Evolutionary conservation across 331 rosid genomes (phyloP).

Genomic region (Quercus tomentella): DNA sequence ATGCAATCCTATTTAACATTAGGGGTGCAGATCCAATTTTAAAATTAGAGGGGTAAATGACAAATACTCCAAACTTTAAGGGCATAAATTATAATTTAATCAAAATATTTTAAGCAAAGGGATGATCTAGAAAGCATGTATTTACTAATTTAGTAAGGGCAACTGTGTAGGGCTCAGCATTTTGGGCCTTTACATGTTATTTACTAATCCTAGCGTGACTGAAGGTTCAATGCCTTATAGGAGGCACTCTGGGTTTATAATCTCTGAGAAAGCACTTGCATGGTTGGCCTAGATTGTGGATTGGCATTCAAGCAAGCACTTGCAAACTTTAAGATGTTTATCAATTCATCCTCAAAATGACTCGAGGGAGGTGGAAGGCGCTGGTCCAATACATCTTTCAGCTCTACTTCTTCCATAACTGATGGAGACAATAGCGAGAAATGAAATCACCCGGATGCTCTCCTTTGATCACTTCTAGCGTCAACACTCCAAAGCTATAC

Average conservation of each 20-base stretch:
- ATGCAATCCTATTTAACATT: no score
- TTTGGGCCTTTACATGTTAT: no score
- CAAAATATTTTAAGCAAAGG: no score
- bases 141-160: no score
- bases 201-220: no score
- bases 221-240: no score
- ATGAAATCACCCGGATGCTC: conserved; percentile 26
- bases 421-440: conserved; percentile 3
- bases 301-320: conserved; percentile 8
- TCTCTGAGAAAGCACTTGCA: conserved; percentile 15
- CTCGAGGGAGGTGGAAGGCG: conserved; percentile 11
- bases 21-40: no score
- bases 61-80: no score
- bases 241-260: background rate
- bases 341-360: conserved; percentile 14
- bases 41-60: no score
- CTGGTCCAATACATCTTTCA: conserved; percentile 28
- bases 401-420: background rate
- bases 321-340: background rate
- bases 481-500: conserved; percentile 32
- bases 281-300: conserved; percentile 29
- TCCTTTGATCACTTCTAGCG: conserved; percentile 26
- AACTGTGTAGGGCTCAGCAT: no score
- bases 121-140: no score
- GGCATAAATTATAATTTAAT: no score